phyloP scores from a whole-genome alignment of 768 basidiomycete species.

The Royoungia palumana region DNA sequence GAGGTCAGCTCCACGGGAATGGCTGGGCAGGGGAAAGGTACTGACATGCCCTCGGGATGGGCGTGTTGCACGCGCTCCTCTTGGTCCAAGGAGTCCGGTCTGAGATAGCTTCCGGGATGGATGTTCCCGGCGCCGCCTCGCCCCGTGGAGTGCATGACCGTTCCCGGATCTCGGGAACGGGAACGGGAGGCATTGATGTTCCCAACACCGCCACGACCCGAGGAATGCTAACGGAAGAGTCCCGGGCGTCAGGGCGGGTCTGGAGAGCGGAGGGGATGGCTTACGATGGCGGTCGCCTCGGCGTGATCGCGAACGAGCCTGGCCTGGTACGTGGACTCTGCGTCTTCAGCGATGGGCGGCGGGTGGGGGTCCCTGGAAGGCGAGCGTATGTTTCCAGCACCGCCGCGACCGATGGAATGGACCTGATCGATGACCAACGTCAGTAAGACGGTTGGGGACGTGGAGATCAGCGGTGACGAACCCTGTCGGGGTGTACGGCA shows the following conservation, averaged over 20 bases:
- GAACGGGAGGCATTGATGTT: slow-evolving; percentile 57
- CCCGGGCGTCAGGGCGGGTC: neutral
- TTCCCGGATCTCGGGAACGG: slow-evolving; percentile 40
- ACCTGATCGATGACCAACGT: slow-evolving; percentile 5
- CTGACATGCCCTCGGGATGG: slow-evolving; percentile 41
- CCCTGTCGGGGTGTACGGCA: slow-evolving; percentile 35
- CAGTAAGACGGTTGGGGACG: neutral
- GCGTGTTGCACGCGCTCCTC: slow-evolving; percentile 32
- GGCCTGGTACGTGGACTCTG: slow-evolving; percentile 26
- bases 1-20: neutral
- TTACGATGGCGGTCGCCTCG: slow-evolving; percentile 33
- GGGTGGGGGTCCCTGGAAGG: slow-evolving; percentile 53
- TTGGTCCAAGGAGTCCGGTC: slow-evolving; percentile 29
- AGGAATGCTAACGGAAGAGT: slow-evolving; percentile 42
- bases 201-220: slow-evolving; percentile 63
- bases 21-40: slow-evolving; percentile 1
- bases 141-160: slow-evolving; percentile 47
- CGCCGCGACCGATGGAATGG: slow-evolving; percentile 71
- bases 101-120: slow-evolving; percentile 24
- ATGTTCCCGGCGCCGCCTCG: slow-evolving; percentile 68
- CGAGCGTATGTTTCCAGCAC: slow-evolving; percentile 81
- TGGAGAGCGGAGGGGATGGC: slow-evolving; percentile 14
- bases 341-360: slow-evolving; percentile 25
- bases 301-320: slow-evolving; percentile 24
- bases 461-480: slow-evolving; percentile 19